These are phyloP conservation scores for Sanghuangporus baumii DNA, from an alignment of 1,284 basidiomycete genomes.

Conservation along the genomic window DNA sequence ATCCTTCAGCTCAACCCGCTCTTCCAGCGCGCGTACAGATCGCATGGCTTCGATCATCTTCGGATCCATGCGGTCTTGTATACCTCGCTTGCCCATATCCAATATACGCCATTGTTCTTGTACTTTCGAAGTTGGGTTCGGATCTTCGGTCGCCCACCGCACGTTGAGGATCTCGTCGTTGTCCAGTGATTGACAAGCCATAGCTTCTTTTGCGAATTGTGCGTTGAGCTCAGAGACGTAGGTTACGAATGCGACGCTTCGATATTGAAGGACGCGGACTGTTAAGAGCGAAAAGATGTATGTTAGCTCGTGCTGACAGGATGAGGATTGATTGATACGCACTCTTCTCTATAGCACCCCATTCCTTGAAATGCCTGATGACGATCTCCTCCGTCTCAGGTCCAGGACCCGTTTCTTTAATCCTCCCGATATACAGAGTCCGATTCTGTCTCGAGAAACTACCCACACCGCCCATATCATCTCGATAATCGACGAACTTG, in stretches of 20 bases:
- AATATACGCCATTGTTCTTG: constrained; percentile 79
- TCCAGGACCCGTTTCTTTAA: constrained; percentile 86
- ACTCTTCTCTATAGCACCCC: constrained; percentile 95
- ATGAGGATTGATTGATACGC: constrained; percentile 30
- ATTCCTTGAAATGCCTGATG: constrained; percentile 90
- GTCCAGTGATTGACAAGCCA: constrained; percentile 98
- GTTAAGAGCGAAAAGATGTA: constrained; percentile 8
- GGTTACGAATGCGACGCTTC: constrained; percentile 96
- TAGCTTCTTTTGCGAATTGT: constrained; percentile 97
- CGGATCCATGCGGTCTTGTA: constrained; percentile 78
- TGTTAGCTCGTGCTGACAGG: not conserved
- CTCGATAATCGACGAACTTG: constrained; percentile 95
- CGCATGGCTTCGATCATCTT: constrained; percentile 84
- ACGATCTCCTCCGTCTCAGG: constrained; percentile 89
- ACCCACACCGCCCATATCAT: constrained; percentile 99
- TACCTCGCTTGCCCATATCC: constrained; percentile 78
- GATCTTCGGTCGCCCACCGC: constrained; percentile 96
- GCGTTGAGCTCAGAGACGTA: constrained; percentile 84
- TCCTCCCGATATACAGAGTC: constrained; percentile 92
- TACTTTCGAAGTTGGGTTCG: constrained; percentile 84
- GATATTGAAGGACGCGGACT: constrained; percentile 91
- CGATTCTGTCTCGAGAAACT: constrained; percentile 92
- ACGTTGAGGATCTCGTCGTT: constrained; percentile 98
- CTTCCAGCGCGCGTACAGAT: constrained; percentile 77
- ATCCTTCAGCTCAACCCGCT: constrained; percentile 56